Evolutionary conservation across 148 eudicot genomes (phyloP).

Genomic region (Rhododendron williamsianum): DNA sequence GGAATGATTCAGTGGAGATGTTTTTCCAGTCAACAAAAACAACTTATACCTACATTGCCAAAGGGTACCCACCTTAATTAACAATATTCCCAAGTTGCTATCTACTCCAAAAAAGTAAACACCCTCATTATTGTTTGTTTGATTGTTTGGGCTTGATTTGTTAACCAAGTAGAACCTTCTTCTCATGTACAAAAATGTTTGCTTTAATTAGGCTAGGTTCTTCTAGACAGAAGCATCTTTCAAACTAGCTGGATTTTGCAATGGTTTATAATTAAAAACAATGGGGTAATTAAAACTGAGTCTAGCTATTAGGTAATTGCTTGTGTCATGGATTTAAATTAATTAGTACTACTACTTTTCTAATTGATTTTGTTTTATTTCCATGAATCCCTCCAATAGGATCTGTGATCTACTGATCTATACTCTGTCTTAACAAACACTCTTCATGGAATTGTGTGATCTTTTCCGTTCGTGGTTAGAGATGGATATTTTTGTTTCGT

Average conservation of each 20-base stretch:
- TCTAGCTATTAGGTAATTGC: background rate
- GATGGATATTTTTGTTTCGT: too few relatives aligned
- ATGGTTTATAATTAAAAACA: background rate
- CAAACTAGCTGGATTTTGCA: background rate
- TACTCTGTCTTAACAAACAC: too few relatives aligned
- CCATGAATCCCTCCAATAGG: too few relatives aligned
- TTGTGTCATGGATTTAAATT: background rate
- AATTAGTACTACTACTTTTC: too few relatives aligned
- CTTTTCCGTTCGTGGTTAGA: too few relatives aligned
- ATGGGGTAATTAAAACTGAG: background rate
- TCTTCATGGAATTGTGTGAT: background rate
- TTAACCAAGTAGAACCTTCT: background rate
- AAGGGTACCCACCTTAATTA: background rate
- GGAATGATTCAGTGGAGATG: background rate
- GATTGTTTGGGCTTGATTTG: background rate
- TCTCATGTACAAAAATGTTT: background rate
- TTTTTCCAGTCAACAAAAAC: conserved; percentile 13
- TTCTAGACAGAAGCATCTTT: background rate
- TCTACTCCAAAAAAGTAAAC: background rate
- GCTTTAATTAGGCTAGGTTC: background rate
- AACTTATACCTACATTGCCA: background rate
- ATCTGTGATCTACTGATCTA: too few relatives aligned
- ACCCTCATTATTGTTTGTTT: background rate
- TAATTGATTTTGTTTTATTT: too few relatives aligned
- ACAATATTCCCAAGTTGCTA: background rate